Base-by-base conservation (phyloP, 2,329 filamentous ascomycete genomes). In the Phaeosphaeria sp. region DNA sequence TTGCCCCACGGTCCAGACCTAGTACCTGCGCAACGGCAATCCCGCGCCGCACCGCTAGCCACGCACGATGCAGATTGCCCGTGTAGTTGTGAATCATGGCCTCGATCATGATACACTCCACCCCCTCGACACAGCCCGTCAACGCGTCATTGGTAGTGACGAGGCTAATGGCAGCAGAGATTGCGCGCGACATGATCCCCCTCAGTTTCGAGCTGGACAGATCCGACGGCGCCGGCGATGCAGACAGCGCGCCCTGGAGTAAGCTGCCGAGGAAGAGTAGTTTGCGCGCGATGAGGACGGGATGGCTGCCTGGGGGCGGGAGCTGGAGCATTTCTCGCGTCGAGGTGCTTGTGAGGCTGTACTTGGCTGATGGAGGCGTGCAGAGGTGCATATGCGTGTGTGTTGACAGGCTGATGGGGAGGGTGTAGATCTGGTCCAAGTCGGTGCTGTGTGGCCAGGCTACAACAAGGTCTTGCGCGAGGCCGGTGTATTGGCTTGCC, bases 101-200 rank as follows among this genome's bases (percentile, higher is more conserved):
- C 59, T 82, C 80, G 0, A 83, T 57, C 53, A 82, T 71, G 25
- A 83, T 69, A 58, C 78, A 81, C 22, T 78, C 73, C 9, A 83
- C 57, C 1, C 77, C 72, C 52, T 83, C 81, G 0, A 82, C 42
- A 1, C 67, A 77, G 6, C 62, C 62, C 0, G 76, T 51, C 11
- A 82, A 58, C 13, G 76, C 71, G 20, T 82, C 79, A 15, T 79
- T 76, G 7, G 63, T 77, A 0, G 77, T 79, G 0, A 79, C 76
- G 4, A 65, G 50, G 0, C 42, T 56, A 2, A 43, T 71, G 1
- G 73, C 78, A 5, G 71, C 66, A 9, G 73, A 64, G 5, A 71
- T 64, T 9, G 76, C 61, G 7, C 68, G 62, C 27, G 59, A 51
- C 66, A 76, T 76, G 46, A 79, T 53, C 6, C 52, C 52, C n/a